These are phyloP conservation scores for Pleoardoris graminearum DNA, from an alignment of 2,329 filamentous ascomycete species.

Conservation along the genomic window DNA sequence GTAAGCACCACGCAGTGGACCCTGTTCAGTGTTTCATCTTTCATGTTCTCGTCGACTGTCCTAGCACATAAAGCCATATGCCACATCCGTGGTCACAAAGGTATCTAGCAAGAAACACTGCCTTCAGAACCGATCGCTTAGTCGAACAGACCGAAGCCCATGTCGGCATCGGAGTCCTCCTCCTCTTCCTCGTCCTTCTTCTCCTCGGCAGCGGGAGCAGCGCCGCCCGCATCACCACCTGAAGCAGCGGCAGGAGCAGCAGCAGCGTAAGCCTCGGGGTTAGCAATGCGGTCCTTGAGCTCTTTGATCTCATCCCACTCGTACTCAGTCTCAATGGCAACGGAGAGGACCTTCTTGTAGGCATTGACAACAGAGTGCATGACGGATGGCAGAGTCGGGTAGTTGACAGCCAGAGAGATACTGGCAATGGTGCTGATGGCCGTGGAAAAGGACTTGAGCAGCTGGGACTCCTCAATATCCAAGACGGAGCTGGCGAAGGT, in stretches of 20 bases:
- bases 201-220: constrained; percentile 37
- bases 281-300: constrained; percentile 99
- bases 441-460: constrained; percentile 78
- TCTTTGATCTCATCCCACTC: constrained; percentile 94
- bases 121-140: constrained; percentile 41
- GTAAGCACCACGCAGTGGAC: constrained; percentile 30
- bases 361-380: constrained; percentile 95
- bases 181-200: constrained; percentile 54
- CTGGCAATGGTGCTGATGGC: constrained; percentile 86
- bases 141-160: constrained; percentile 60
- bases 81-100: constrained; percentile 21
- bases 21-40: constrained; percentile 30
- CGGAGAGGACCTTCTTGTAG: constrained; percentile 95
- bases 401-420: constrained; percentile 90
- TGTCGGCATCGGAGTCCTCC: constrained; percentile 61
- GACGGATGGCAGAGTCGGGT: constrained; percentile 93
- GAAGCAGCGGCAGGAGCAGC: constrained; percentile 69
- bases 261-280: constrained; percentile 93
- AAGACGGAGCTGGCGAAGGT: constrained; percentile 83
- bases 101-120: constrained; percentile 26
- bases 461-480: constrained; percentile 93
- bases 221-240: constrained; percentile 55
- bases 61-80: constrained; percentile 37
- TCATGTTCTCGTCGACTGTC: constrained; percentile 40
- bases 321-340: constrained; percentile 88